Evolutionary conservation across 352 stramenopile genomes (phyloP), one percentile per base, ranked within the genome.

Genomic region (Phytopythium litorale): DNA sequence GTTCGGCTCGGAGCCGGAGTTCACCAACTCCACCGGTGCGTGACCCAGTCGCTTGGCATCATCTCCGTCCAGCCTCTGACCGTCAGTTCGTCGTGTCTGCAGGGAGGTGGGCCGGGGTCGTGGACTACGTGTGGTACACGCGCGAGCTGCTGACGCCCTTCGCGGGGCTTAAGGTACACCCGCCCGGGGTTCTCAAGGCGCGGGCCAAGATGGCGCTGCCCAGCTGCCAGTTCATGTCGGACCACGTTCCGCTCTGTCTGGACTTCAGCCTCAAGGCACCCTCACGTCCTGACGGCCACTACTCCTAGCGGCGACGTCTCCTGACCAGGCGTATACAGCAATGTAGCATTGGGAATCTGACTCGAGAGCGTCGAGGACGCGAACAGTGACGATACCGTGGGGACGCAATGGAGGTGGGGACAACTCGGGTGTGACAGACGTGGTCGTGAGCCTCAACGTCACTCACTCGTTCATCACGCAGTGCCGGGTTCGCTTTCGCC

Each of bases 121-220:
- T 96, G 49, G 98, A 99, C 76, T 99, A 99, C 71, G 96, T 99
- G 65, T 99, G 97, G 97, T 98, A 98, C 81, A 98, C 91, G 19
- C 80, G 86, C 9, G 86, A 96, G 67, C 91, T 94, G 67, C 71
- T 99, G 56, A 92, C 87, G 56, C 91, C 97, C 28, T 88, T 99
- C 53, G 95, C 93, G 4, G 94, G 96, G 1, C 89, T 98, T 25
- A 93, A 96, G 42, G 89, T 99, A 58, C 97, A 98, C 30, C 71
- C 91, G 38, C 91, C 97, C 50, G 75, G 89, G 59, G 80, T 96
- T 57, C 73, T 99, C 48, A 87, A 92, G 33, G 70, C 77, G 33
- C 91, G 96, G 73, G 67, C 79, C 18, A 96, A 96, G 63, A 95
- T 96, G 42, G 91, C 91, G 55, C 77, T 99, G 68, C 97, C 97